Conservation (phyloP, 2,329 filamentous ascomycete genomes). For the Teratosphaeria nubilosa region DNA sequence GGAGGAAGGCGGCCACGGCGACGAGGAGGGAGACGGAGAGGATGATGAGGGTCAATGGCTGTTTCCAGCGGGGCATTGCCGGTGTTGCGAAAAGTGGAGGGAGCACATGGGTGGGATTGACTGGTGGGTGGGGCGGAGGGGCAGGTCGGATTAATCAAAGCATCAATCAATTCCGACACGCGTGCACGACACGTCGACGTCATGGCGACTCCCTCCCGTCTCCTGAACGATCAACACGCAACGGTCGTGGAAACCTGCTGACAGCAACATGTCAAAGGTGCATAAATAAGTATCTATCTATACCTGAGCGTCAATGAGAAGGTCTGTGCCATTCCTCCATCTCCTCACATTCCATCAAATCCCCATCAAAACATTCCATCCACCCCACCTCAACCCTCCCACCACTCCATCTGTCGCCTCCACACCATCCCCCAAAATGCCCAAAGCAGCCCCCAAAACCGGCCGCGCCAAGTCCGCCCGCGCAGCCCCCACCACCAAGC, state of each 20-base stretch:
- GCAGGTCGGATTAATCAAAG: not conserved
- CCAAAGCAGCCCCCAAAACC: conserved; percentile 1
- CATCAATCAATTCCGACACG: no score
- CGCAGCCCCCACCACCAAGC: not conserved
- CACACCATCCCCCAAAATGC: not conserved
- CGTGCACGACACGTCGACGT: not conserved
- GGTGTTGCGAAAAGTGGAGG: not conserved
- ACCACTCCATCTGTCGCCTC: not conserved
- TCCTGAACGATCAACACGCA: not conserved
- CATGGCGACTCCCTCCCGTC: not conserved
- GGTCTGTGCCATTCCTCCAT: not conserved
- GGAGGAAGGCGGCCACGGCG: conserved; percentile 34
- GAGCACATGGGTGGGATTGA: not conserved
- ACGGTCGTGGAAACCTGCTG: not conserved
- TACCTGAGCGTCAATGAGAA: not conserved
- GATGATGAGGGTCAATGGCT: conserved; percentile 2
- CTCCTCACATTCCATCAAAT: not conserved
- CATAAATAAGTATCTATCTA: no score
- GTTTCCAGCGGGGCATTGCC: not conserved
- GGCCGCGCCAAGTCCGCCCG: not conserved
- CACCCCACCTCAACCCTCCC: not conserved
- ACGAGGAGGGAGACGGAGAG: conserved; percentile 21
- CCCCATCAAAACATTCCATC: not conserved
- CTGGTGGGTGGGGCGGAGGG: not conserved
- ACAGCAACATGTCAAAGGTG: not conserved